Evolutionary conservation across 2,329 filamentous ascomycete genomes (phyloP), one percentile per base, ranked within the genome.

Genomic region (Trichoderma atrobrunneum): DNA sequence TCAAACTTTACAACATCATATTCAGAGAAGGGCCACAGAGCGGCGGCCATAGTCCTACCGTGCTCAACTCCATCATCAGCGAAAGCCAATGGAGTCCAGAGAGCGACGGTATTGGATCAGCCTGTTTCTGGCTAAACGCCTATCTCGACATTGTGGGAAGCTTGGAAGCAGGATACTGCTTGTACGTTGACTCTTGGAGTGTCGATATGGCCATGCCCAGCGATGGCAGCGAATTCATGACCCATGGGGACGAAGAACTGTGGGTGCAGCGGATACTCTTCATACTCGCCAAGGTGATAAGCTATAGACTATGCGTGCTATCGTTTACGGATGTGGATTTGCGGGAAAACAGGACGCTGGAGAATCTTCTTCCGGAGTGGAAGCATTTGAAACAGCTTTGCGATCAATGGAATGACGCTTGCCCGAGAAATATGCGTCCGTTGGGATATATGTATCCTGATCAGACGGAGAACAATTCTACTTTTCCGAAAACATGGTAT

Each of bases 1-100:
- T 98, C 36, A 95, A 97, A 76, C 92, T 97, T 4, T 98, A 97
- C 81, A 94, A 98, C 80, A 91, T 95, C 76, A 97, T 98, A 93
- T 94, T 90, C 63, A 92, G 95, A 78, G 89, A 89, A 75, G 90
- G 92, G 6, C 88, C 92, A n/a, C 95, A 96, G 91, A 95, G 93
- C 76, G 95, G 97, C 78, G 95, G 95, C 75, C 91, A 92, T 0
- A 94, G 94, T 6, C 93, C 94, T 11, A 88, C 94, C 68, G 93
- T 93, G 2, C 62, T 57, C 21, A 54, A 63, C 26, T 68, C 70
- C 3, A 84, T 97, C 64, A 95, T 98, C 77, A 93, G 94, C 73
- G 94, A 97, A 78, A 97, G 94, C 77, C 90, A 91, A 5, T 98
- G 95, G 95, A 92, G 93, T 77, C 93, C 93, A 0, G 89, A 86